Evolutionary conservation across 495 filamentous ascomycete species (phyloP), one percentile per base, ranked within the genome.

Genomic region (Neurospora sp.): DNA sequence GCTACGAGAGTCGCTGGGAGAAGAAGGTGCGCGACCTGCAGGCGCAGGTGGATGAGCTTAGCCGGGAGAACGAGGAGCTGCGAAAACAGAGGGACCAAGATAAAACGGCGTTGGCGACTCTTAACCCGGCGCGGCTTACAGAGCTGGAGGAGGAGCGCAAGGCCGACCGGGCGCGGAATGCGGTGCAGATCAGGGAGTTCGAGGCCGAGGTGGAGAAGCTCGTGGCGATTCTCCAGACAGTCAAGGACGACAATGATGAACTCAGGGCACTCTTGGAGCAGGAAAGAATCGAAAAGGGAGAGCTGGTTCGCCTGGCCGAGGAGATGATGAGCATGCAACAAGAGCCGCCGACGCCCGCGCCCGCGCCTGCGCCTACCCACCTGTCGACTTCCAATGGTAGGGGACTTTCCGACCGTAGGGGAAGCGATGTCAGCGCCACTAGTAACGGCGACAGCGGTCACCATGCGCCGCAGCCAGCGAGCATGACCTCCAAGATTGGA

Each of bases 221-320:
- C 14, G 86, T 89, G 76, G 85, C 89, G 9, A 91, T 95, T 73
- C 80, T 96, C 74, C 82, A 82, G 20, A 87, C 87, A 35, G 81
- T 96, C 40, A 89, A 90, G 78, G 81, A 83, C 0, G 89, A 93
- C 70, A 91, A 92, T 72, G 86, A 86, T 9, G 86, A 88, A 14
- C 83, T 97, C 7, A 83, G 89, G 27, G 77, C 82, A 27, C 86
- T 93, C 39, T 82, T 94, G 20, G 90, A 96, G 78, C 84, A 87
- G 39, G 96, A 98, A 82, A 87, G 95, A 4, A 86, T 92, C 27
- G 96, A 99, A 83, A 99, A 97, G 82, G 94, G 94, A 42, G 94
- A 97, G 76, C 85, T 99, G 62, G 94, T 99, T n/a, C 88, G 89
- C 69, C 90, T 94, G 1, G 94, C 96, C 1, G 96, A 98, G 78